Evolutionary conservation across 2,329 filamentous ascomycete genomes (phyloP).

Genomic region (Exophiala phaeomuriformis): DNA sequence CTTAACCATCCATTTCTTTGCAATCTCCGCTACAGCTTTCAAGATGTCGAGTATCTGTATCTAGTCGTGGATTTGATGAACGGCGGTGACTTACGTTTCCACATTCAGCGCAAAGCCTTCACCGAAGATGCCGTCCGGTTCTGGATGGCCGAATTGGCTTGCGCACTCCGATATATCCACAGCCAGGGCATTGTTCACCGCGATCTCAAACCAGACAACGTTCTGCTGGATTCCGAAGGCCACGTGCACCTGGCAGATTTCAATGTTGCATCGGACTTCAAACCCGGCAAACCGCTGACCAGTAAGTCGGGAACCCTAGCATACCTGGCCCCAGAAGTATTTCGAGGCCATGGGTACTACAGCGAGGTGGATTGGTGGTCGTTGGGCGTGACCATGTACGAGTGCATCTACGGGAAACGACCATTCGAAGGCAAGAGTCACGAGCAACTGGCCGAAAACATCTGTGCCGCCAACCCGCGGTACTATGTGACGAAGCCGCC

Average conservation of each 20-base stretch:
- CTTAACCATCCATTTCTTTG: constrained; percentile 97
- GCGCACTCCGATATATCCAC: constrained; percentile 81
- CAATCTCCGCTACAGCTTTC: constrained; percentile 97
- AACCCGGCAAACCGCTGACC: constrained; percentile 71
- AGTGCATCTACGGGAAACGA: constrained; percentile 98
- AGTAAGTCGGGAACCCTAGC: constrained; percentile 96
- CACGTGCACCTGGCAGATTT: constrained; percentile 98
- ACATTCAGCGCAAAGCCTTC: constrained; percentile 96
- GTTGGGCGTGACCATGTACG: constrained; percentile 93
- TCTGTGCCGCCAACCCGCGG: constrained; percentile 72
- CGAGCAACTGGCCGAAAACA: constrained; percentile 68
- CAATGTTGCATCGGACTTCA: constrained; percentile 92
- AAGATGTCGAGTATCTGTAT: constrained; percentile 98
- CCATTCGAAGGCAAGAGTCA: constrained; percentile 90
- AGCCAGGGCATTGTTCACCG: constrained; percentile 80
- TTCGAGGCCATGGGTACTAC: constrained; percentile 80
- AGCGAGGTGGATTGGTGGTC: constrained; percentile 98
- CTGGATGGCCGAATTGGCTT: constrained; percentile 92
- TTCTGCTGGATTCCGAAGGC: constrained; percentile 76
- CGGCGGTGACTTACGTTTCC: constrained; percentile 90
- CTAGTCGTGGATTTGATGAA: constrained; percentile 98
- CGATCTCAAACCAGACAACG: constrained; percentile 88
- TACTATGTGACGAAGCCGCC: constrained; percentile 90
- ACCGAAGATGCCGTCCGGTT: constrained; percentile 95
- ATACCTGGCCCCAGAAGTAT: constrained; percentile 93